Evolutionary conservation across 768 basidiomycete genomes (phyloP).

Genomic region (Termitomyces sp.): DNA sequence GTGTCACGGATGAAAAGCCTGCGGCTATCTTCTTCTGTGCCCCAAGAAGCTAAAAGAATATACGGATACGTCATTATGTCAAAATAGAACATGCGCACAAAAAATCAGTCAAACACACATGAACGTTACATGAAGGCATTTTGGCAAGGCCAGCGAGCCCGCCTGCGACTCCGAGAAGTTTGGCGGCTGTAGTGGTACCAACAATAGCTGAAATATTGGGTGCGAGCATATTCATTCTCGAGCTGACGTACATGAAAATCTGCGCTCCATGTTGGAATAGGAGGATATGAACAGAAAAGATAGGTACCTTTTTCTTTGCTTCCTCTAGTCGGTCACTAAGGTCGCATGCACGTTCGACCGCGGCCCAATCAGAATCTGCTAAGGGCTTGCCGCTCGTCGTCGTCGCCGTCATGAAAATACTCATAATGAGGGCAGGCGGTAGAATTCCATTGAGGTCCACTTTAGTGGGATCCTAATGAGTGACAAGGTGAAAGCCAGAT

Average conservation of each 20-base stretch:
- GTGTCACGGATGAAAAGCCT: slow-evolving; percentile 86
- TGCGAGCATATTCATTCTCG: slow-evolving; percentile 96
- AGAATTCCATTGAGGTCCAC: slow-evolving; percentile 77
- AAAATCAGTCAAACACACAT: slow-evolving; percentile 52
- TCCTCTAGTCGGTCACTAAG: slow-evolving; percentile 88
- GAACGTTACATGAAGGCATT: slow-evolving; percentile 94
- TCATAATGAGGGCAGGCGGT: slow-evolving; percentile 90
- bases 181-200: slow-evolving; percentile 97
- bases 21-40: slow-evolving; percentile 91
- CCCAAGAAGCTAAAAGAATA: slow-evolving; percentile 71
- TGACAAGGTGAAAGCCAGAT: slow-evolving; percentile 1
- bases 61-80: not conserved
- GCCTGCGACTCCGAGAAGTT: slow-evolving; percentile 95
- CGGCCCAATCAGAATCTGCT: slow-evolving; percentile 67
- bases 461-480: slow-evolving; percentile 77
- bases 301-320: slow-evolving; percentile 76
- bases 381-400: slow-evolving; percentile 82
- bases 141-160: slow-evolving; percentile 88
- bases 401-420: slow-evolving; percentile 92
- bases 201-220: slow-evolving; percentile 98
- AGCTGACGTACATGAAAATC: slow-evolving; percentile 99
- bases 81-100: not conserved
- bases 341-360: slow-evolving; percentile 84
- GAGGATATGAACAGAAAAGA: not conserved
- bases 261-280: slow-evolving; percentile 27